Percentiles rank a stretch among this genome's conserved stretches.
These are phyloP conservation scores for Telopea speciosissima DNA, from an alignment of 177 flowering plant species.

Conservation along the genomic window DNA sequence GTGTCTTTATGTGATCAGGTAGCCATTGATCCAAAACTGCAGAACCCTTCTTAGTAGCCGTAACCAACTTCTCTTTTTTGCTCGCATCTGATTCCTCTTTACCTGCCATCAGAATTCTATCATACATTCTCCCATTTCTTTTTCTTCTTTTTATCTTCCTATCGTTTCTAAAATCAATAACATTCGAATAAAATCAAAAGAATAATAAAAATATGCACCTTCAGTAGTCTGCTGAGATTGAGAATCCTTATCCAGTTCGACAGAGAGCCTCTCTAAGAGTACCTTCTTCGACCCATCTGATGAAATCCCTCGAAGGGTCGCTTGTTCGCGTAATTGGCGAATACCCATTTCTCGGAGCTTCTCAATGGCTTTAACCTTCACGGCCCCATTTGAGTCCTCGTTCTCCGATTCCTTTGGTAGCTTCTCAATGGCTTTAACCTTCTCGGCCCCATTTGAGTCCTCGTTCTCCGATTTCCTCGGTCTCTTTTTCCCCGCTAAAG, in stretches of 20 bases:
- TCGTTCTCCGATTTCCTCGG: constrained; percentile 22
- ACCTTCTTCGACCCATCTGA: constrained; percentile 52
- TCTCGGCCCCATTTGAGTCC: constrained; percentile 18
- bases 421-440: constrained; percentile 33
- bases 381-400: constrained; percentile 15
- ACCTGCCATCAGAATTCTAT: constrained; percentile 17
- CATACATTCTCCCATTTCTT: not conserved
- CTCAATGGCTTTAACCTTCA: constrained; percentile 33
- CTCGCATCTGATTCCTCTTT: constrained; percentile 28
- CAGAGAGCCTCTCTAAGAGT: constrained; percentile 47
- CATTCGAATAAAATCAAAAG: not conserved
- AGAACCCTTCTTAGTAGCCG: constrained; percentile 76
- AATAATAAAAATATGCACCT: constrained; percentile 14
- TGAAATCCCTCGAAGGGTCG: constrained; percentile 39
- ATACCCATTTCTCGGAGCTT: constrained; percentile 35
- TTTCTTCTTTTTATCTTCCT: not conserved
- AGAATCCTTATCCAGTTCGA: constrained; percentile 10
- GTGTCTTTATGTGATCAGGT: constrained; percentile 66
- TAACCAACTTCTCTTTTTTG: constrained; percentile 54
- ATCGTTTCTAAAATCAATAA: not conserved
- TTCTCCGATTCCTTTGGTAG: constrained; percentile 26
- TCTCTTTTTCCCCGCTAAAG: constrained; percentile 29
- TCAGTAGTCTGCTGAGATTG: constrained; percentile 10
- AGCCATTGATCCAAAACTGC: constrained; percentile 83
- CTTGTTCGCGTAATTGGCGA: constrained; percentile 52